phyloP scores from a whole-genome alignment of 495 filamentous ascomycete genomes.

The Penicillium maclennaniae region DNA sequence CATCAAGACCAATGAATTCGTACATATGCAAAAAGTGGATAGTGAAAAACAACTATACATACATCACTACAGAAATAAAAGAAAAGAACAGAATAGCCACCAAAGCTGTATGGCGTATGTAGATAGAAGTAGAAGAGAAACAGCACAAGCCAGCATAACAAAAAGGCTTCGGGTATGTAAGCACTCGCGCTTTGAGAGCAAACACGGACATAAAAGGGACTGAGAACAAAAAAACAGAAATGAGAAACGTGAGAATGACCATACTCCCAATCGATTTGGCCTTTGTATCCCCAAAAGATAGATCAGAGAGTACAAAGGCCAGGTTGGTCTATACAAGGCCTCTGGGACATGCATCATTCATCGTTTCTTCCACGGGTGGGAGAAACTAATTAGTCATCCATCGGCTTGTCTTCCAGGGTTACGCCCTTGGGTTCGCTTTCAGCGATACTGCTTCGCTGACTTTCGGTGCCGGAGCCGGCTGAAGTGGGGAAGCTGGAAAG shows the following conservation, averaged over 20 bases:
- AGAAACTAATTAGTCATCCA: slow-evolving; percentile 61
- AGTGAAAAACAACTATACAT: slow-evolving; percentile 1
- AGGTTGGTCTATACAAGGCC: slow-evolving; percentile 12
- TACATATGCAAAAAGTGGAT: background rate
- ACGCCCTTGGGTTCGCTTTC: slow-evolving; percentile 59
- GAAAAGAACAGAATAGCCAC: background rate
- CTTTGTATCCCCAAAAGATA: background rate
- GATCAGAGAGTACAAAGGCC: background rate
- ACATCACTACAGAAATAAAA: slow-evolving; percentile 1
- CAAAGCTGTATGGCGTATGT: no score
- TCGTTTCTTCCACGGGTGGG: background rate
- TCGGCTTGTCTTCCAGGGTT: slow-evolving; percentile 75
- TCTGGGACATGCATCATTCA: background rate
- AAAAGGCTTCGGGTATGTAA: slow-evolving; percentile 2
- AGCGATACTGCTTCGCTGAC: slow-evolving; percentile 45
- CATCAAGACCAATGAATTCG: background rate
- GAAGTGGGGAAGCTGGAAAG: slow-evolving; percentile 37
- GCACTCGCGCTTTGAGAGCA: background rate
- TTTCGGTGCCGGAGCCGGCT: slow-evolving; percentile 28
- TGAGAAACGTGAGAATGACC: background rate
- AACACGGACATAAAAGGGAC: background rate
- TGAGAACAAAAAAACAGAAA: background rate
- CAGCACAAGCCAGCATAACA: background rate
- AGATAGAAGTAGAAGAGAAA: background rate
- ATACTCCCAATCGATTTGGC: background rate